A percentile compares a stretch with the other conserved stretches of the same genome.
Conservation (phyloP, 2,329 filamentous ascomycete genomes). For the Phyllosticta citriasiana region DNA sequence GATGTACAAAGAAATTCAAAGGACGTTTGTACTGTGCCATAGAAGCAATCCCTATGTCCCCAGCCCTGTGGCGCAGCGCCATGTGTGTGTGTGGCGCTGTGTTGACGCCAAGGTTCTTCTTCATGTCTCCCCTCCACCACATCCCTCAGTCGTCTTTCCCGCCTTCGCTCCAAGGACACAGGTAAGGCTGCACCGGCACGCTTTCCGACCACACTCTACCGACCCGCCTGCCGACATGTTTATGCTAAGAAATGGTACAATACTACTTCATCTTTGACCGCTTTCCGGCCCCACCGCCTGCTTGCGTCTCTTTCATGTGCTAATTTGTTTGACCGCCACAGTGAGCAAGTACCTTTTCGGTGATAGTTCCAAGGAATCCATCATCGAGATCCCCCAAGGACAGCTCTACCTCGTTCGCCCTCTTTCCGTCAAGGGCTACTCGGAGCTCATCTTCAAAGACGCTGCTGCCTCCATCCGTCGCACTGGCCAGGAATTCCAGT, state of each 20-base stretch:
- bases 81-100: background rate
- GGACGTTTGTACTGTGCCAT: background rate
- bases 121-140: background rate
- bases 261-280: constrained; percentile 20
- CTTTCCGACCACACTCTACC: background rate
- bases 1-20: background rate
- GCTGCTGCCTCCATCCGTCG: constrained; percentile 82
- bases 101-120: background rate
- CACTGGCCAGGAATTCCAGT: constrained; percentile 91
- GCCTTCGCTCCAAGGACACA: constrained; percentile 2
- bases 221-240: constrained; percentile 21
- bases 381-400: constrained; percentile 90
- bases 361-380: constrained; percentile 78
- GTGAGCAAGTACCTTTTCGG: constrained; percentile 90
- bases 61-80: background rate
- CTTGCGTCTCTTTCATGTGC: constrained; percentile 4
- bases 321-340: constrained; percentile 27
- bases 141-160: background rate
- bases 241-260: constrained; percentile 30
- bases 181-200: constrained; percentile 1
- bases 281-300: constrained; percentile 8
- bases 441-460: constrained; percentile 98
- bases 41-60: background rate
- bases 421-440: constrained; percentile 91
- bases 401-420: constrained; percentile 96